Evolutionary conservation across 169 alveolate species (phyloP).

Genomic region (Theileria luwenshuni): DNA sequence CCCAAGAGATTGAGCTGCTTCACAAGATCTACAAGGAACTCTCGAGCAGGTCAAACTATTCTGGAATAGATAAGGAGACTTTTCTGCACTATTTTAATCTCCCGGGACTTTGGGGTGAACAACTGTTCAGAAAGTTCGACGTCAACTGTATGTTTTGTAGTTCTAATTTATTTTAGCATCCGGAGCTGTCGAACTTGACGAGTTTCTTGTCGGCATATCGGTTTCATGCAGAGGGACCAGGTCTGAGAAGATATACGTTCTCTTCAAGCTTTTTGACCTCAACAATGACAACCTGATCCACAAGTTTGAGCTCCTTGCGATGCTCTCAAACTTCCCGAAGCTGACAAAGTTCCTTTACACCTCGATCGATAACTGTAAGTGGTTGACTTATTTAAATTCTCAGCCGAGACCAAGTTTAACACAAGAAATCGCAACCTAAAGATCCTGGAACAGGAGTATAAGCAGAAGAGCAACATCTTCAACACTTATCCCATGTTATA

Average conservation of each 20-base stretch:
- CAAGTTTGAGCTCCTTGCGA: slow-evolving; percentile 83
- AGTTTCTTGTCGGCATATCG: slow-evolving; percentile 80
- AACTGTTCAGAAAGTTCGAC: slow-evolving; percentile 78
- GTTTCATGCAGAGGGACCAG: slow-evolving; percentile 86
- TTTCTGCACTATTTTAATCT: slow-evolving; percentile 84
- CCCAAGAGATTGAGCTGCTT: slow-evolving; percentile 72
- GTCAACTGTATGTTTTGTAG: slow-evolving; percentile 42
- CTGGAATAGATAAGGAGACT: slow-evolving; percentile 84
- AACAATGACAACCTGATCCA: slow-evolving; percentile 79
- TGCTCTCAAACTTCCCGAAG: slow-evolving; percentile 84
- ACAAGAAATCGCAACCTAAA: slow-evolving; percentile 53
- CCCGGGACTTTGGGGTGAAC: slow-evolving; percentile 90
- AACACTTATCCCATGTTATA: too few species aligned
- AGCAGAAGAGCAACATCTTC: too few species aligned
- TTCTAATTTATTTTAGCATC: slow-evolving; percentile 42
- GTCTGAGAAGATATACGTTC: slow-evolving; percentile 78
- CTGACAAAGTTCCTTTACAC: slow-evolving; percentile 67
- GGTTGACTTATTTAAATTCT: slow-evolving; percentile 11
- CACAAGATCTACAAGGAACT: slow-evolving; percentile 78
- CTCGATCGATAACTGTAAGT: slow-evolving; percentile 41
- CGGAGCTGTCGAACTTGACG: slow-evolving; percentile 82
- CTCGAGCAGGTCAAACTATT: slow-evolving; percentile 73
- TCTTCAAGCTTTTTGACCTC: slow-evolving; percentile 83
- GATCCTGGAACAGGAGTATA: slow-evolving; percentile 33
- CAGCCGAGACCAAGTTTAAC: slow-evolving; percentile 41